Evolutionary conservation across 2,329 filamentous ascomycete species (phyloP), one percentile per base, ranked within the genome.

Genomic region (Colletotrichum sp.): DNA sequence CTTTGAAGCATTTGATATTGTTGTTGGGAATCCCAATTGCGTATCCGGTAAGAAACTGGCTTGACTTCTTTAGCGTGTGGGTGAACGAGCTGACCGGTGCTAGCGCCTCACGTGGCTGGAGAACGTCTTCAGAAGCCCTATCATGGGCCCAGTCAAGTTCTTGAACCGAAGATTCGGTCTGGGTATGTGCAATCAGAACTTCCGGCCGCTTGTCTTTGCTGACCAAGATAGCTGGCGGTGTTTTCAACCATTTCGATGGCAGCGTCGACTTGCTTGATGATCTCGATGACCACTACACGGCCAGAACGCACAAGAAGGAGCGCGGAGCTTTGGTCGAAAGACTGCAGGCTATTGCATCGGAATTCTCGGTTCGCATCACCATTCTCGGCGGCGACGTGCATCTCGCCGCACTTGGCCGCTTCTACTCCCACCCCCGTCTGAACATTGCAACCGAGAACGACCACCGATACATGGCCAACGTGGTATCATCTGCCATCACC

Each of bases 381-480:
- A 98, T 99, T 77, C 89, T 99, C 6, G 94, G 96, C 79, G 97
- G 97, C 30, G 97, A 99, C 81, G 97, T 99, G 59, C 96, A 99
- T 83, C 88, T 99, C 52, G 96, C 95, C 32, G 97, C 96, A 15
- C 89, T 99, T 30, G 97, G 97, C 0, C 95, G 97, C 76, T 99
- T 99, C 88, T 98, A 98, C 87, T 96, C 95, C 18, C 97, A 97
- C 80, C 95, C 95, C 9, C 93, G 93, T 79, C 89, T 97, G 60
- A 90, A 93, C 69, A 90, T 98, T 39, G 90, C 95, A 1, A 94
- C 93, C 71, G 94, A 96, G 82, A 90, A 93, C 75, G 97, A 99
- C 84, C 94, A 95, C 82, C 92, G 97, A 72, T 99, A 99, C 84
- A 99, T 99, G 92, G 94, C 93, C 67, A 99, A 99, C 81, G 90